Percentiles rank a stretch among this genome's conserved stretches.
Conservation (phyloP, 331 rosid species). For the Saraca asoca region DNA sequence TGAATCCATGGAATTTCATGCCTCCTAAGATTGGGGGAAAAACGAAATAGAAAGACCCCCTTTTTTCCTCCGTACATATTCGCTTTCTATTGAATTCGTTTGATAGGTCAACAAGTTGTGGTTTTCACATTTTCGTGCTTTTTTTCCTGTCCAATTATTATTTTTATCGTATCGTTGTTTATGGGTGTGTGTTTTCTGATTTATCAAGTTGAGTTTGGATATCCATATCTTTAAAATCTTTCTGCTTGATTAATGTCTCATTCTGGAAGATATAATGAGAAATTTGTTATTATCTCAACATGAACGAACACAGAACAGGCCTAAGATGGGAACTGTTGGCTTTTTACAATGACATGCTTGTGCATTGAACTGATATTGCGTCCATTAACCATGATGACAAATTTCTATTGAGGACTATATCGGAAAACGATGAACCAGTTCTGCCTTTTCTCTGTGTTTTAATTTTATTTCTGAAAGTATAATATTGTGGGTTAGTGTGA, state of each 20-base stretch:
- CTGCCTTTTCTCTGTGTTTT: not conserved
- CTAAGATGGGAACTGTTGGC: constrained; percentile 11
- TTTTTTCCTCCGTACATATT: not conserved
- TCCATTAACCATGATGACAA: not conserved
- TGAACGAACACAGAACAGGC: constrained; percentile 14
- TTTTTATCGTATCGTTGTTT: constrained; percentile 19
- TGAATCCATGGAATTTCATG: constrained; percentile 20
- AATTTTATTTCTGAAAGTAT: not conserved
- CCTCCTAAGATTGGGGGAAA: constrained; percentile 6
- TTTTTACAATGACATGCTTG: not conserved
- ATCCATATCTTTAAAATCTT: constrained; percentile 17
- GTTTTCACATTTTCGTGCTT: not conserved
- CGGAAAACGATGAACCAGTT: not conserved
- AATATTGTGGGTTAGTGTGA: constrained; percentile 10
- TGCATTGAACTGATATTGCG: constrained; percentile 13
- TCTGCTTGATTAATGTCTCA: constrained; percentile 16
- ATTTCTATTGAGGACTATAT: not conserved
- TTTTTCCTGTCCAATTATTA: not conserved
- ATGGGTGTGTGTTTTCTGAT: constrained; percentile 23
- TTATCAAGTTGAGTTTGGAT: constrained; percentile 21
- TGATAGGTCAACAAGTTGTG: not conserved
- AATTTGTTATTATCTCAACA: constrained; percentile 12
- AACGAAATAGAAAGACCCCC: not conserved
- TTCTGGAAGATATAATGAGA: constrained; percentile 40
- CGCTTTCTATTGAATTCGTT: constrained; percentile 12